Conservation (phyloP, 2,329 filamentous ascomycete species). For the Botrytis pseudocinerea region DNA sequence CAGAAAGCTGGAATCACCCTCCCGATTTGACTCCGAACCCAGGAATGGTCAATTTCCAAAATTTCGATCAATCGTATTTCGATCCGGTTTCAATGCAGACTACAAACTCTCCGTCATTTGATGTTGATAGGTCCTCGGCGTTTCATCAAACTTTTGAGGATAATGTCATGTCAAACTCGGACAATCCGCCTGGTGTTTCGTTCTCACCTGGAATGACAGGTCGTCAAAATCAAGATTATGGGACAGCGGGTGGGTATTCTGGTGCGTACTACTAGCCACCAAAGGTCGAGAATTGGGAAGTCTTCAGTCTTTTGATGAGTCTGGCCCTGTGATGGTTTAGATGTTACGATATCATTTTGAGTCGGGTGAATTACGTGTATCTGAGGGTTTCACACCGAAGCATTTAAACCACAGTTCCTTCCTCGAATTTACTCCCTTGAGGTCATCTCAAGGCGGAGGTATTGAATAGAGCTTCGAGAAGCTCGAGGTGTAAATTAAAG, state of each 20-base stretch:
- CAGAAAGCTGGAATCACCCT: background rate
- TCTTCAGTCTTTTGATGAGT: background rate
- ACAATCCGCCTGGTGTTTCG: background rate
- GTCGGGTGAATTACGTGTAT: too few species aligned
- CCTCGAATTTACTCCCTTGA: too few species aligned
- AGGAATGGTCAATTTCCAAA: background rate
- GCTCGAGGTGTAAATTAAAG: rapidly evolving
- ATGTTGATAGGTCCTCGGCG: background rate
- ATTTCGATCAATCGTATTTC: background rate
- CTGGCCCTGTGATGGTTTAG: too few species aligned
- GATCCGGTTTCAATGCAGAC: background rate
- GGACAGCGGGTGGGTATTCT: background rate
- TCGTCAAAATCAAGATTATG: background rate
- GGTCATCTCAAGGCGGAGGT: too few species aligned
- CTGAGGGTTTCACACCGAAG: too few species aligned
- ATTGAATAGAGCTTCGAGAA: background rate
- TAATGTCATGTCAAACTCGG: background rate
- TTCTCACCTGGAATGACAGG: background rate
- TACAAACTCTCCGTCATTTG: background rate
- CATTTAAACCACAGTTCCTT: background rate
- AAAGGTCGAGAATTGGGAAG: too few species aligned
- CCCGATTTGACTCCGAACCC: background rate
- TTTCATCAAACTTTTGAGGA: background rate
- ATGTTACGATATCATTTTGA: background rate
- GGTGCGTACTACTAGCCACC: background rate